phyloP scores from a whole-genome alignment of 805 yeast genomes.

The Alloascoidea hylecoeti region DNA sequence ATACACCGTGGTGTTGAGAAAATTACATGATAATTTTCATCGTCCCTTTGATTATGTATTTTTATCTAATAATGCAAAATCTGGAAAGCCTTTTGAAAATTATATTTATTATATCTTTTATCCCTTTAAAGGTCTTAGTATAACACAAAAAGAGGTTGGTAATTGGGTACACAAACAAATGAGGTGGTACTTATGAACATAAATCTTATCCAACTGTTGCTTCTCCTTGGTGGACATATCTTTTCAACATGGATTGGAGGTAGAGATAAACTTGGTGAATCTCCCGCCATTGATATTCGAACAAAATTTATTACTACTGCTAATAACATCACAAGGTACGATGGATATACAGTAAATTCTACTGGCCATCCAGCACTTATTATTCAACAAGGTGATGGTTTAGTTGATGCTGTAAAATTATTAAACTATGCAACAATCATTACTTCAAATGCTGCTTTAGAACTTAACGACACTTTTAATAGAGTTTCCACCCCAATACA shows the following conservation, averaged over 20 bases:
- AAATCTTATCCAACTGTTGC: constrained; percentile 9
- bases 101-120: no score
- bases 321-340: background rate
- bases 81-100: background rate
- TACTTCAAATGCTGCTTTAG: constrained; percentile 2
- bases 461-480: background rate
- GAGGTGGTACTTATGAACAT: constrained; percentile 12
- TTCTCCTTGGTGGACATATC: constrained; percentile 11
- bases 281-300: constrained; percentile 4
- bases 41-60: no score
- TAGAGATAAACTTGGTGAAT: constrained; percentile 2
- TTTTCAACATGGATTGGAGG: constrained; percentile 6
- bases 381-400: constrained; percentile 11
- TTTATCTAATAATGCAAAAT: no score
- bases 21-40: no score
- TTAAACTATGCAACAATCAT: constrained; percentile 7
- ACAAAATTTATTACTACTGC: constrained; percentile 6
- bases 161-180: constrained; percentile 6
- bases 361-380: constrained; percentile 5
- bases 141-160: background rate
- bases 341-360: background rate
- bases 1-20: no score
- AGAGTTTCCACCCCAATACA: background rate
- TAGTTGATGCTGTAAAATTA: constrained; percentile 8
- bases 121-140: no score